Conservation (phyloP, 441 rosid genomes). For the Arabidopsis lyrata region DNA sequence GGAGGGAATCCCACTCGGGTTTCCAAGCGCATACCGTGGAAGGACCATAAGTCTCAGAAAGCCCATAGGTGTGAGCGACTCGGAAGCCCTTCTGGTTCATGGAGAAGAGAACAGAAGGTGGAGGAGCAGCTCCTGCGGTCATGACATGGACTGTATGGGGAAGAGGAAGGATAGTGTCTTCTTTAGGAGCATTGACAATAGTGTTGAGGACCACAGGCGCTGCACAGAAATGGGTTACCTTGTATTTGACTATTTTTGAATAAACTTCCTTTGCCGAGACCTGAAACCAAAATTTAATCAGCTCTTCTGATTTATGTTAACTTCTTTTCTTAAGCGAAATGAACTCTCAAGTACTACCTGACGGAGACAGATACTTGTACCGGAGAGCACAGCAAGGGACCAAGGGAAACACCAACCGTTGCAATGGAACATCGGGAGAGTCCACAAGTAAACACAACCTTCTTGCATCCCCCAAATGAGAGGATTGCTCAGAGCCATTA, state of each 20-base stretch:
- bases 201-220: constrained; percentile 90
- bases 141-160: constrained; percentile 77
- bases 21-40: constrained; percentile 89
- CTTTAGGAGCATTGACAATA: constrained; percentile 70
- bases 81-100: constrained; percentile 84
- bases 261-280: constrained; percentile 87
- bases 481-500: constrained; percentile 72
- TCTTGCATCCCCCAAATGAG: constrained; percentile 81
- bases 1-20: constrained; percentile 87
- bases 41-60: constrained; percentile 92
- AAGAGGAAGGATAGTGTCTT: constrained; percentile 83
- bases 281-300: constrained; percentile 49
- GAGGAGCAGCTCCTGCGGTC: constrained; percentile 95
- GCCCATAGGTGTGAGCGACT: constrained; percentile 86
- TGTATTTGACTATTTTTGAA: constrained; percentile 72
- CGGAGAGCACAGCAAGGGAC: constrained; percentile 78
- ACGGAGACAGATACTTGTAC: constrained; percentile 85
- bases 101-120: constrained; percentile 71
- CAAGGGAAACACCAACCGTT: constrained; percentile 93
- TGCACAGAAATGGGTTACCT: constrained; percentile 85
- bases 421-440: constrained; percentile 93
- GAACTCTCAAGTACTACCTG: constrained; percentile 57
- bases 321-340: background rate
- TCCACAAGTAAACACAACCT: constrained; percentile 86
- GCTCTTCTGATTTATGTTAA: background rate